phyloP scores from a whole-genome alignment of 2,329 filamentous ascomycete genomes.

The Fusarium musae region DNA sequence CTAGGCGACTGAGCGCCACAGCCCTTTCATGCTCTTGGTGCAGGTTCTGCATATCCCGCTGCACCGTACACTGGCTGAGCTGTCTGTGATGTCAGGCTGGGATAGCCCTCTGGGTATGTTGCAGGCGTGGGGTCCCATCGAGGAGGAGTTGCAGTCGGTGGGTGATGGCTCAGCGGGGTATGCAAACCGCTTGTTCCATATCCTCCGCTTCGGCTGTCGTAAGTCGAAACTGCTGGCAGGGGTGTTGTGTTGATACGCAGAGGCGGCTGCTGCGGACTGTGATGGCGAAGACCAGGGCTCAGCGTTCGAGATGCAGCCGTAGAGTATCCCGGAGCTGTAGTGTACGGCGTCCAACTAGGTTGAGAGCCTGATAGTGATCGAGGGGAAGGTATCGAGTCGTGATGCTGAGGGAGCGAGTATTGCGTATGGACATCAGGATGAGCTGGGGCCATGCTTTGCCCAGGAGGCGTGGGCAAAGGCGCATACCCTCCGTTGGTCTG shows the following conservation, averaged over 20 bases:
- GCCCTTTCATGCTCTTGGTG: slow-evolving; percentile 53
- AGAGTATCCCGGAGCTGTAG: slow-evolving; percentile 49
- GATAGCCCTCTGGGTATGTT: slow-evolving; percentile 53
- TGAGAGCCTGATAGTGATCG: slow-evolving; percentile 61
- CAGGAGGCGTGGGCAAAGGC: slow-evolving; percentile 60
- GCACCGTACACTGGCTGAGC: slow-evolving; percentile 55
- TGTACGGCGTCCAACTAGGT: slow-evolving; percentile 61
- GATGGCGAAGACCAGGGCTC: slow-evolving; percentile 50
- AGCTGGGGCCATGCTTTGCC: slow-evolving; percentile 47
- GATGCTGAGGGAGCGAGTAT: slow-evolving; percentile 57
- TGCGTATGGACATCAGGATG: slow-evolving; percentile 50
- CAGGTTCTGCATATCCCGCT: slow-evolving; percentile 55
- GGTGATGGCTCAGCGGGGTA: slow-evolving; percentile 53
- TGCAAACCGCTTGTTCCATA: slow-evolving; percentile 56
- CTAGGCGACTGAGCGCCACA: slow-evolving; percentile 21
- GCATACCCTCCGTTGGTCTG: slow-evolving; percentile 55
- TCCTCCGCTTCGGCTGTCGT: slow-evolving; percentile 52
- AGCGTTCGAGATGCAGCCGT: slow-evolving; percentile 55
- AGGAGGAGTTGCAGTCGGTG: slow-evolving; percentile 51
- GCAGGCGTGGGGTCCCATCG: slow-evolving; percentile 56
- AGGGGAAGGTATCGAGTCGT: slow-evolving; percentile 64
- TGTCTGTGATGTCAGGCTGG: slow-evolving; percentile 51
- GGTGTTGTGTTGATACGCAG: slow-evolving; percentile 53
- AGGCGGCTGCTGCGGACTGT: slow-evolving; percentile 52
- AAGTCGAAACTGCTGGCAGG: slow-evolving; percentile 52